phyloP scores from a whole-genome alignment of 768 basidiomycete species.

The Russula vinacea region DNA sequence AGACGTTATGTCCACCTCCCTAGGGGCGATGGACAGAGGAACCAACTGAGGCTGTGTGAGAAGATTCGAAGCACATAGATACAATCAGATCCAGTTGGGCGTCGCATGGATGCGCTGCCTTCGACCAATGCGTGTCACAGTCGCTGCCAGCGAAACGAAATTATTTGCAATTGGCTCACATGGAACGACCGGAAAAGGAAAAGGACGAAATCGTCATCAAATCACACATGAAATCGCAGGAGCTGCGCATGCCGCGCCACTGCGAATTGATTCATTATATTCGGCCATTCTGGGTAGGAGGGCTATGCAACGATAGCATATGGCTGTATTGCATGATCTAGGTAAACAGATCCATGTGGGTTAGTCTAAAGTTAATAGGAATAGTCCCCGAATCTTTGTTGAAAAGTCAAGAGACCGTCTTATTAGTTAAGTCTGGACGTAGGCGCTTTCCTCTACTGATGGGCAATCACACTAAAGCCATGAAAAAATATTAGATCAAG shows the following conservation, averaged over 20 bases:
- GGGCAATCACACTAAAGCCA: slow-evolving; percentile 74
- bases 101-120: background rate
- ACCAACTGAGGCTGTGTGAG: background rate
- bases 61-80: background rate
- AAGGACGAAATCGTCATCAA: too few relatives aligned
- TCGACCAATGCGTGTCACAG: background rate
- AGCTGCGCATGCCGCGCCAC: too few relatives aligned
- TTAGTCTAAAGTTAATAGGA: slow-evolving; percentile 50
- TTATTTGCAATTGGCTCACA: too few relatives aligned
- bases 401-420: slow-evolving; percentile 24
- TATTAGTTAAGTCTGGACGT: slow-evolving; percentile 33
- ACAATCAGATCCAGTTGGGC: background rate
- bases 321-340: background rate
- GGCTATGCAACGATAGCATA: background rate
- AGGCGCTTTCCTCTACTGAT: slow-evolving; percentile 73
- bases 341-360: background rate
- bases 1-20: background rate
- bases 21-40: background rate
- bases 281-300: too few relatives aligned
- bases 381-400: slow-evolving; percentile 28
- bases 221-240: too few relatives aligned
- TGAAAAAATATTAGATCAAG: slow-evolving; percentile 15
- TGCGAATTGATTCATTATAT: background rate
- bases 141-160: background rate
- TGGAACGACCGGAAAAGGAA: background rate